Conservation (phyloP, 1,139 yeast species). For the Taiozyma sp. region DNA sequence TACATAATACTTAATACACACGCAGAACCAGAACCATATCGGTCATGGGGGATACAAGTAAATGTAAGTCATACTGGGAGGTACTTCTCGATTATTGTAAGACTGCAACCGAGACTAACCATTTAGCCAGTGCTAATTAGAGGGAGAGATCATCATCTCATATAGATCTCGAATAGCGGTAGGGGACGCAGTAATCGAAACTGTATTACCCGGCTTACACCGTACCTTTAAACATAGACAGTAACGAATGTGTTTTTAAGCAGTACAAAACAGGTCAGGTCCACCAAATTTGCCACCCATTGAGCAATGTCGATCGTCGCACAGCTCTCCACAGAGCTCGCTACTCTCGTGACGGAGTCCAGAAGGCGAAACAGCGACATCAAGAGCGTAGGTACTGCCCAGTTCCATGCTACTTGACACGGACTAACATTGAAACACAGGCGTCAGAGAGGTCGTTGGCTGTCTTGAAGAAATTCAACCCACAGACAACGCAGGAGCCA, state of each 20-base stretch:
- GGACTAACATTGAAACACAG: slow-evolving; percentile 4
- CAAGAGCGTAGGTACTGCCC: slow-evolving; percentile 51
- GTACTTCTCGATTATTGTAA: too few relatives aligned
- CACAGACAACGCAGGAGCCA: slow-evolving; percentile 10
- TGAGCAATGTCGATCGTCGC: slow-evolving; percentile 27
- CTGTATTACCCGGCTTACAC: not conserved
- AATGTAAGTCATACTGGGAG: too few relatives aligned
- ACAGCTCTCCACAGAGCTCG: slow-evolving; percentile 50
- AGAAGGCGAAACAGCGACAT: slow-evolving; percentile 66
- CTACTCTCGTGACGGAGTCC: slow-evolving; percentile 58
- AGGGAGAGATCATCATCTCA: too few relatives aligned
- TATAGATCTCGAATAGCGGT: not conserved
- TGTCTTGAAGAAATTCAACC: slow-evolving; percentile 26
- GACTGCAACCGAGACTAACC: too few relatives aligned
- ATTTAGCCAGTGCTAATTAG: too few relatives aligned
- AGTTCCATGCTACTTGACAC: not conserved
- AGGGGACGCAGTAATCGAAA: not conserved
- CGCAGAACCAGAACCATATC: too few relatives aligned
- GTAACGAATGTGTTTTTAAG: not conserved
- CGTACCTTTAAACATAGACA: not conserved
- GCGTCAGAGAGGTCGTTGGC: slow-evolving; percentile 23
- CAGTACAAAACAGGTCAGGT: not conserved
- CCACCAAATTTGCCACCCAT: not conserved
- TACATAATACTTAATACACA: not conserved
- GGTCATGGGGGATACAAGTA: too few relatives aligned